A percentile compares a stretch with the other conserved stretches of the same genome.
These are phyloP conservation scores for Monosporascus cannonballus DNA, from an alignment of 2,329 filamentous ascomycete genomes.

Conservation along the genomic window DNA sequence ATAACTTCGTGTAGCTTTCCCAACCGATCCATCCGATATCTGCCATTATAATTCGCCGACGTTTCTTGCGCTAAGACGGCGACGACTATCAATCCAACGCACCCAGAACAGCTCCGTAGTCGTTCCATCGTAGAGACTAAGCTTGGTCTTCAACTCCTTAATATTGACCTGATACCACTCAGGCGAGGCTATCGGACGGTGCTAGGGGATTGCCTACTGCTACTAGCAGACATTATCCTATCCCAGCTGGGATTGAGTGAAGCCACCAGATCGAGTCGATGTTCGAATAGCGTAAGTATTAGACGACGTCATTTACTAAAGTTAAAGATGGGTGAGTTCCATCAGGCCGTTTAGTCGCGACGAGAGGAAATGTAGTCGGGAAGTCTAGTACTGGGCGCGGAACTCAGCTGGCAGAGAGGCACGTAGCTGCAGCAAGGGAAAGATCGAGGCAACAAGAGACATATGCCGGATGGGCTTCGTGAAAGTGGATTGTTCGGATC, in stretches of 20 bases:
- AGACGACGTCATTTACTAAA: background rate
- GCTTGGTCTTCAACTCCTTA: background rate
- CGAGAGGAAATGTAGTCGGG: background rate
- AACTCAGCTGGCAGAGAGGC: background rate
- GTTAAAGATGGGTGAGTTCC: background rate
- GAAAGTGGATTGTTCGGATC: background rate
- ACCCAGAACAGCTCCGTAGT: conserved; percentile 8
- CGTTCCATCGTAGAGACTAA: conserved; percentile 12
- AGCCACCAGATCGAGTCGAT: no score
- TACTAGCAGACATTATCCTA: background rate
- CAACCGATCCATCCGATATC: conserved; percentile 17
- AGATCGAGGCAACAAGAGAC: background rate
- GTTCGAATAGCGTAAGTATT: background rate
- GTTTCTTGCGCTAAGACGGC: conserved; percentile 7
- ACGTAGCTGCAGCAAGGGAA: background rate
- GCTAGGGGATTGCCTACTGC: background rate
- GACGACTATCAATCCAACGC: conserved; percentile 11
- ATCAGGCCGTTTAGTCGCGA: background rate
- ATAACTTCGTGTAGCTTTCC: conserved; percentile 17
- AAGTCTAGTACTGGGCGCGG: background rate
- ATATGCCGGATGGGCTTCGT: background rate
- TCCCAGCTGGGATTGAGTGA: background rate
- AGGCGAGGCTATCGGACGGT: background rate
- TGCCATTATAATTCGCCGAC: conserved; percentile 5
- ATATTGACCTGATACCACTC: background rate